Conservation (phyloP, 495 filamentous ascomycete species). For the Penicillium turbatum region DNA sequence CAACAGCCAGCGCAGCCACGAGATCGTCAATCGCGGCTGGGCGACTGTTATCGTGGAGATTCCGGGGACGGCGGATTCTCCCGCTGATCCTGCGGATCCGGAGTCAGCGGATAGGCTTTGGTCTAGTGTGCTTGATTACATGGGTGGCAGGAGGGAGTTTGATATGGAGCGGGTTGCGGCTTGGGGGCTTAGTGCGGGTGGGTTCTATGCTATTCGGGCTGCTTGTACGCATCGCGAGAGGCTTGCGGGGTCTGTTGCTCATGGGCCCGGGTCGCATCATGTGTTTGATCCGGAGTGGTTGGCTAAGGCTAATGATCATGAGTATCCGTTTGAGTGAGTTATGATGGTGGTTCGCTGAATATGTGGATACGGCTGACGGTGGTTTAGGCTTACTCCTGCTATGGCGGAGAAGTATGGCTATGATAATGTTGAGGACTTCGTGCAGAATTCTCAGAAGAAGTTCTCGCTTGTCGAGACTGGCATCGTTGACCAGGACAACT, state of each 20-base stretch:
- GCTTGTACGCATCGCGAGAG: constrained; percentile 63
- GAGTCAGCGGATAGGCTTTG: constrained; percentile 49
- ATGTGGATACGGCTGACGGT: constrained; percentile 2
- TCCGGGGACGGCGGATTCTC: constrained; percentile 75
- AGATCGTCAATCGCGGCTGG: constrained; percentile 60
- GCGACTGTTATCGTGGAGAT: constrained; percentile 65
- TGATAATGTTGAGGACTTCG: constrained; percentile 53
- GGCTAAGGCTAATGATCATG: constrained; percentile 61
- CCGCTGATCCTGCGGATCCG: constrained; percentile 55
- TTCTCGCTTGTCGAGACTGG: constrained; percentile 72
- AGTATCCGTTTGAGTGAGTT: constrained; percentile 70
- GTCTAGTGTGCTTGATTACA: constrained; percentile 62
- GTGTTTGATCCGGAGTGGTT: constrained; percentile 66
- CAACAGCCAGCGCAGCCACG: constrained; percentile 65
- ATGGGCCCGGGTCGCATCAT: constrained; percentile 68
- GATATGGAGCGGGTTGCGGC: constrained; percentile 58
- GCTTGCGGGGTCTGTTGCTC: constrained; percentile 59
- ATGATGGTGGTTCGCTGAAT: not conserved
- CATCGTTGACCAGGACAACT: constrained; percentile 58
- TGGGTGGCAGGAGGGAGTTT: constrained; percentile 53
- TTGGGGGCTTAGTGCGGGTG: constrained; percentile 72
- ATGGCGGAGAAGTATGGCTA: constrained; percentile 72
- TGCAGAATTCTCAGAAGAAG: constrained; percentile 56
- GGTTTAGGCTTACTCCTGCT: constrained; percentile 52
- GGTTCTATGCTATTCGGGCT: constrained; percentile 71